Evolutionary conservation across 805 yeast species (phyloP).

Genomic region (Lipomyces orientalis): DNA sequence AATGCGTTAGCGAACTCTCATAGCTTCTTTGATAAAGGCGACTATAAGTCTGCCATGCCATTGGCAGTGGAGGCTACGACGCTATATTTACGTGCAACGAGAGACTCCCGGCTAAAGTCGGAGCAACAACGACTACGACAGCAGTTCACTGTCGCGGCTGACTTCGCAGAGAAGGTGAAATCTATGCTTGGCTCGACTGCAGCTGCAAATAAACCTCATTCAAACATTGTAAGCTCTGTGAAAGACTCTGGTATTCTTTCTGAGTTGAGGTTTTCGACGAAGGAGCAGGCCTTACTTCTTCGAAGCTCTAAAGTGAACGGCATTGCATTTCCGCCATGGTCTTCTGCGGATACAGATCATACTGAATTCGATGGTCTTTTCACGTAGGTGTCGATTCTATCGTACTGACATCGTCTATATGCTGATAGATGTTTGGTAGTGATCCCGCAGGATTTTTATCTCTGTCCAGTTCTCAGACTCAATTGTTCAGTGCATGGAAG

Average conservation of each 20-base stretch:
- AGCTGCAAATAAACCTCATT: not conserved
- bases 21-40: constrained; percentile 8
- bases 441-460: constrained; percentile 37
- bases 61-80: not conserved
- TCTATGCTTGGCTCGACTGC: not conserved
- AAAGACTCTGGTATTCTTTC: constrained; percentile 2
- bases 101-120: not conserved
- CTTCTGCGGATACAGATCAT: constrained; percentile 10
- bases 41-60: constrained; percentile 1
- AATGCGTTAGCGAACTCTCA: constrained; percentile 19
- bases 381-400: constrained; percentile 10
- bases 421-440: constrained; percentile 16
- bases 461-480: constrained; percentile 31
- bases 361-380: not conserved
- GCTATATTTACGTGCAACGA: constrained; percentile 4
- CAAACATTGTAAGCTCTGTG: not conserved
- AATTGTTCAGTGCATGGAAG: constrained; percentile 35
- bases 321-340: constrained; percentile 35
- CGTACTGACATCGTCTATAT: not conserved
- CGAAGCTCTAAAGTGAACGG: constrained; percentile 29
- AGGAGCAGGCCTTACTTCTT: constrained; percentile 23
- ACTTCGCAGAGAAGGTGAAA: not conserved
- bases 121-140: constrained; percentile 1
- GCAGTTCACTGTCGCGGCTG: not conserved
- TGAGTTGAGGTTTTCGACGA: constrained; percentile 12